Conservation (phyloP, 2,329 filamentous ascomycete species). For the Blumeriella jaapii region DNA sequence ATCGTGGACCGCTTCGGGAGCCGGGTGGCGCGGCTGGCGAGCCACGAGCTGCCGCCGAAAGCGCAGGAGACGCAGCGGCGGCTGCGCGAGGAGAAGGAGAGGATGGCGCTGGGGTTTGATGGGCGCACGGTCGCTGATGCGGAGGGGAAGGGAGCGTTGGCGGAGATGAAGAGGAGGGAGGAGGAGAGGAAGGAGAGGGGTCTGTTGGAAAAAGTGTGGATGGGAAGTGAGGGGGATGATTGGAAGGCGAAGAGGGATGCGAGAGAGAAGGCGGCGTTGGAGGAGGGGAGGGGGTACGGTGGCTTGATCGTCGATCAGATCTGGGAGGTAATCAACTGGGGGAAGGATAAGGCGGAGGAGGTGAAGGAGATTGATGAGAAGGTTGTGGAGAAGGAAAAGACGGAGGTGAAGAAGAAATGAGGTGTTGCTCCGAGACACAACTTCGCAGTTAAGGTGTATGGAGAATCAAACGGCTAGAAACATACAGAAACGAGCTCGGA, state of each 20-base stretch:
- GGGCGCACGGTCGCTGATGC: neutral
- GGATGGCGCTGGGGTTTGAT: neutral
- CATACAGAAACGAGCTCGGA: neutral
- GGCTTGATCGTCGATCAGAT: constrained; percentile 35
- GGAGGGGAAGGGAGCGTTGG: constrained; percentile 4
- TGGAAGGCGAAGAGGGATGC: constrained; percentile 26
- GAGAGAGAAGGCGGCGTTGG: constrained; percentile 26
- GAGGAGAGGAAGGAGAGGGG: constrained; percentile 18
- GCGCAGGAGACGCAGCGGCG: constrained; percentile 18
- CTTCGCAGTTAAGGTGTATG: too few relatives aligned
- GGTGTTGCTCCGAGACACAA: neutral
- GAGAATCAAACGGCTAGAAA: too few relatives aligned
- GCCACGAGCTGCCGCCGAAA: constrained; percentile 12
- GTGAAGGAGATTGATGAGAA: constrained; percentile 22
- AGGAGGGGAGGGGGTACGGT: constrained; percentile 30
- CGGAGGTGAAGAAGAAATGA: constrained; percentile 10
- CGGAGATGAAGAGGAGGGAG: constrained; percentile 7
- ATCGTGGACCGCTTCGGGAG: constrained; percentile 16
- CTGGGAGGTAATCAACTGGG: constrained; percentile 36
- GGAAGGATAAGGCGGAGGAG: constrained; percentile 28
- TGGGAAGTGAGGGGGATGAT: constrained; percentile 40
- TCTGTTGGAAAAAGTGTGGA: constrained; percentile 40
- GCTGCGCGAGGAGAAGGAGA: constrained; percentile 15
- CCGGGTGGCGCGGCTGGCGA: constrained; percentile 5
- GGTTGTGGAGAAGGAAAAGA: constrained; percentile 12